Conservation (phyloP, 2,329 filamentous ascomycete species). For the Truncatella angustata region DNA sequence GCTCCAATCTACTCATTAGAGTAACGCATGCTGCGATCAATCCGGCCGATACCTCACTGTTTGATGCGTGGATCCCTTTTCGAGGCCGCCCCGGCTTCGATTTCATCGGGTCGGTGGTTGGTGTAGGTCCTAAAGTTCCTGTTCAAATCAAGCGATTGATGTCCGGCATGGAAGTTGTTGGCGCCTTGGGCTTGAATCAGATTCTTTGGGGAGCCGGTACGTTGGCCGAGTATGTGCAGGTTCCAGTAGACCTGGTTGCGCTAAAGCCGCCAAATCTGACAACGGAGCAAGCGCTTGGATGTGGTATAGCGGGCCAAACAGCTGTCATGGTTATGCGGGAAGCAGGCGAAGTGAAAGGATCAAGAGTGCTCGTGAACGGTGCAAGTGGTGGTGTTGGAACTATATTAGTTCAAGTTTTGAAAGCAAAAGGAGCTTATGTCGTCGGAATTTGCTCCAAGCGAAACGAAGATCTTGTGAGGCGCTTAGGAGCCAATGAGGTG, state of each 20-base stretch:
- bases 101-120: slow-evolving; percentile 11
- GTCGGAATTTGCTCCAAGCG: slow-evolving; percentile 8
- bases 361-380: slow-evolving; percentile 12
- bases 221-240: slow-evolving; percentile 9
- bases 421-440: slow-evolving; percentile 7
- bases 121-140: slow-evolving; percentile 1
- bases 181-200: slow-evolving; percentile 10
- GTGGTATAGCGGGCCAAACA: slow-evolving; percentile 12
- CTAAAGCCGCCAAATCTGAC: background rate
- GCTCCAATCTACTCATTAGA: slow-evolving; percentile 10
- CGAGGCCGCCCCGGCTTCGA: slow-evolving; percentile 11
- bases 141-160: slow-evolving; percentile 1
- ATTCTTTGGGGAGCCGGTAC: slow-evolving; percentile 10
- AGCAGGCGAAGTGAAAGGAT: background rate
- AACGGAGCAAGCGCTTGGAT: background rate
- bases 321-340: slow-evolving; percentile 9
- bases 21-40: slow-evolving; percentile 13
- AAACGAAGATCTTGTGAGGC: slow-evolving; percentile 7
- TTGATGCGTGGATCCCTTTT: slow-evolving; percentile 12
- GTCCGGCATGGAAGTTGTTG: slow-evolving; percentile 9
- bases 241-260: slow-evolving; percentile 9
- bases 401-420: slow-evolving; percentile 10
- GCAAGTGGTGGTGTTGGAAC: slow-evolving; percentile 13
- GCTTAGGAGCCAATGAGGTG: slow-evolving; percentile 10
- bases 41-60: slow-evolving; percentile 11